phyloP scores from a whole-genome alignment of 176 grass and related monocot species.

The Panicum miliaceum region DNA sequence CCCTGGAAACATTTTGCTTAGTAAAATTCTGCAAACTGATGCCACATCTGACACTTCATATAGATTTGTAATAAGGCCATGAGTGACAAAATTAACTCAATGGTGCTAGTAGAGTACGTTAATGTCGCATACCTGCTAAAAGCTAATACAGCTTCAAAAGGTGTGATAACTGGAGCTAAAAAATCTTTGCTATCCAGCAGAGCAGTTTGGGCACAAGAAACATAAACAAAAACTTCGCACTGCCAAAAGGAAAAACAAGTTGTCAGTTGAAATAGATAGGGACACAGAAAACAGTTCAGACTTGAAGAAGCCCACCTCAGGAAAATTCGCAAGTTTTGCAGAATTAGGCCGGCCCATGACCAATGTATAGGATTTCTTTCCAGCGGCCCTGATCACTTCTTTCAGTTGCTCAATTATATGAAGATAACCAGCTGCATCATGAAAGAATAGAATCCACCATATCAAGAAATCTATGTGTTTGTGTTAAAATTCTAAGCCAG shows the following conservation, averaged over 20 bases:
- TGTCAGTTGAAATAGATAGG: not conserved
- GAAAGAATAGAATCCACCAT: slow-evolving; percentile 31
- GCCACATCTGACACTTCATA: not conserved
- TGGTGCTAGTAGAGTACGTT: not conserved
- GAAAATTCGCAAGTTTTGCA: slow-evolving; percentile 96
- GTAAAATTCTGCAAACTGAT: slow-evolving; percentile 3
- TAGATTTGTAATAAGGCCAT: not conserved
- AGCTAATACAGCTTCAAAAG: slow-evolving; percentile 94
- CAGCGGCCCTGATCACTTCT: slow-evolving; percentile 76
- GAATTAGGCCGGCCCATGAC: slow-evolving; percentile 93
- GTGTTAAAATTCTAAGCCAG: not conserved
- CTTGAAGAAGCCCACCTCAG: slow-evolving; percentile 63
- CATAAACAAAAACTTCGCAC: slow-evolving; percentile 97
- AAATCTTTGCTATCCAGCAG: slow-evolving; percentile 97
- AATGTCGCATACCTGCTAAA: slow-evolving; percentile 67
- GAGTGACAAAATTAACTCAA: not conserved
- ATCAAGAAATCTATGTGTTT: slow-evolving; percentile 10
- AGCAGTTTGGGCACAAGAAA: slow-evolving; percentile 97
- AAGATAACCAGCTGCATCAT: slow-evolving; percentile 89
- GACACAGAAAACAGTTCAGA: not conserved
- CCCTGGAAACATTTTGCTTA: slow-evolving; percentile 47
- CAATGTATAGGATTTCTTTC: slow-evolving; percentile 96
- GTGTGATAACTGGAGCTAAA: slow-evolving; percentile 89
- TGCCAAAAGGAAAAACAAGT: slow-evolving; percentile 39
- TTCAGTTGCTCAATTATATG: slow-evolving; percentile 93